Evolutionary conservation across 1,284 basidiomycete species (phyloP), one percentile per base, ranked within the genome.

Genomic region (Schizophyllum commune): DNA sequence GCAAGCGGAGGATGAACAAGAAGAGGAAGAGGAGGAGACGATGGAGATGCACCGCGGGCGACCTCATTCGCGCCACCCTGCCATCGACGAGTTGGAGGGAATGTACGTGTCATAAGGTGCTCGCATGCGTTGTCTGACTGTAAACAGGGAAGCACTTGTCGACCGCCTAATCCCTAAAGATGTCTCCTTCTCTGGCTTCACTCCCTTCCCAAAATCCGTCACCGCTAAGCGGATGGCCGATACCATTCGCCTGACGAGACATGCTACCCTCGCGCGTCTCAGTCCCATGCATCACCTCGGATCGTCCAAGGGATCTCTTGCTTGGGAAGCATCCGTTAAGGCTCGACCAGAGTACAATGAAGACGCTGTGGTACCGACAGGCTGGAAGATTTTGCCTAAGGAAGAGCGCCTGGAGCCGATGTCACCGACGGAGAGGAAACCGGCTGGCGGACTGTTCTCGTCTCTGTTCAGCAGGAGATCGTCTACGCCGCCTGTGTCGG

Each of bases 311-410:
- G 88, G 87, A 1, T 86, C 85, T 4, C 80, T 81, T 17, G 83
- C 87, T 32, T 91, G 89, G 89, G 86, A 91, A 68, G 76, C 77
- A 11, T 80, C 85, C 13, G 74, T 90, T 0, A 89, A 84, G 70
- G 75, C 80, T 2, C 75, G 74, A 55, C 77, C 79, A 47, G 82
- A 81, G 19, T 63, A 75, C 39, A 64, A 73, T n/a, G 73, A 77
- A 32, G 83, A 87, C 51, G 83, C 84, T 64, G 72, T 78, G 22
- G 64, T 83, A 5, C 87, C 86, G 19, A 73, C 76, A 7, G 89
- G 89, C 4, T 91, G 89, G 89, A 77, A 83, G 59, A 76, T 84
- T 13, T 67, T 83, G n/a, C 77, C 13, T 62, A 71, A 32, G 64
- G 69, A 58, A 55, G 62, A 60, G 4, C 61, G 8, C 21, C 32